A percentile compares a stretch with the other conserved stretches of the same genome.
Evolutionary conservation across 768 basidiomycete species (phyloP).

Genomic region (Amanita polypyramis): DNA sequence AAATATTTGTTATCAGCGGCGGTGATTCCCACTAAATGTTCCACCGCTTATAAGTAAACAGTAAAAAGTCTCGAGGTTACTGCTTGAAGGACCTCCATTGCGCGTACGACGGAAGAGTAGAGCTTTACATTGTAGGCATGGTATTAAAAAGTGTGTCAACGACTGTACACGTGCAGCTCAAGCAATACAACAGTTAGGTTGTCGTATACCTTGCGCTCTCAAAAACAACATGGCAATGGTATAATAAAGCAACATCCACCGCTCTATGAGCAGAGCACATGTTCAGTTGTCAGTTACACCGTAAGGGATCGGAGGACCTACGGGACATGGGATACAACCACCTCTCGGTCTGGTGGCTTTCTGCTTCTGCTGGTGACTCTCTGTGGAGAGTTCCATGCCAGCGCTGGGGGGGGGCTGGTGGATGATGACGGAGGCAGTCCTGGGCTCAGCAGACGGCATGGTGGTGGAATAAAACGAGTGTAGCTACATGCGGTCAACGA

Average conservation of each 20-base stretch:
- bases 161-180: too few relatives aligned
- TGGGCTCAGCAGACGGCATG: background rate
- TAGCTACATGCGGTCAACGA: conserved; percentile 15
- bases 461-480: background rate
- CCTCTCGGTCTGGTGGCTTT: background rate
- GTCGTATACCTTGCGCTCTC: background rate
- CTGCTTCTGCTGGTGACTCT: background rate
- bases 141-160: too few relatives aligned
- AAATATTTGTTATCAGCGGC: too few relatives aligned
- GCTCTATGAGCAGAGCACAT: background rate
- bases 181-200: too few relatives aligned
- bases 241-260: conserved; percentile 5
- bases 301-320: background rate
- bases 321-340: conserved; percentile 4
- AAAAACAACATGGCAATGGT: conserved; percentile 3
- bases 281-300: background rate
- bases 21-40: too few relatives aligned
- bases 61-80: too few relatives aligned
- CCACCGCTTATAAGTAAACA: too few relatives aligned
- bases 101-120: too few relatives aligned
- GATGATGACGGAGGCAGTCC: background rate
- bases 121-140: too few relatives aligned
- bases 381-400: background rate
- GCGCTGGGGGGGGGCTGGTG: background rate
- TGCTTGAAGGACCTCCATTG: too few relatives aligned